These are phyloP conservation scores for Whalleya microplaca DNA, from an alignment of 2,329 filamentous ascomycete species.

Conservation along the genomic window DNA sequence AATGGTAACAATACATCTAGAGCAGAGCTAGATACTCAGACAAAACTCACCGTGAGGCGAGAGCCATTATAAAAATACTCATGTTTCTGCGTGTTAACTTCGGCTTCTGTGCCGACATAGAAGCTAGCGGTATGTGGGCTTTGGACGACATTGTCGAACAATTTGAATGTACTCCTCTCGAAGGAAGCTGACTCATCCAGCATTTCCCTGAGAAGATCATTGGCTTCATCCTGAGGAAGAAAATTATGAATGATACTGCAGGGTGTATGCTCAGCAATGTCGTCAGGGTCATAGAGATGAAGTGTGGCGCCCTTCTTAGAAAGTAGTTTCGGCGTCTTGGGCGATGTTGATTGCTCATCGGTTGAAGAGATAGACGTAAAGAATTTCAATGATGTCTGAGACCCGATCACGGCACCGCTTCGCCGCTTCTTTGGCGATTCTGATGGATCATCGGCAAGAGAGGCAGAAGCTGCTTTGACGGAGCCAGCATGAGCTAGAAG, in stretches of 20 bases:
- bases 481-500: constrained; percentile 79
- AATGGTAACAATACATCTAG: background rate
- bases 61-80: constrained; percentile 88
- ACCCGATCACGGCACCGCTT: constrained; percentile 45
- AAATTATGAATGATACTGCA: constrained; percentile 95
- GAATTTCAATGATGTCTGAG: constrained; percentile 66
- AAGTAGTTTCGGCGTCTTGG: constrained; percentile 54
- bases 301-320: constrained; percentile 81
- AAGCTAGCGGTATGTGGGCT: constrained; percentile 85
- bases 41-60: constrained; percentile 59
- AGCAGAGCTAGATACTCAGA: too few relatives aligned
- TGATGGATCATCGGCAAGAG: constrained; percentile 46
- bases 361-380: constrained; percentile 43
- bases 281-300: constrained; percentile 79
- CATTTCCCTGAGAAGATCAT: constrained; percentile 74
- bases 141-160: constrained; percentile 86
- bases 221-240: constrained; percentile 71
- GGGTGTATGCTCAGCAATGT: constrained; percentile 82
- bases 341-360: constrained; percentile 16
- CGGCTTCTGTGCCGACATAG: constrained; percentile 76
- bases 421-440: constrained; percentile 40
- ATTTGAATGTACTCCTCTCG: constrained; percentile 72
- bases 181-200: constrained; percentile 74
- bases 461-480: constrained; percentile 65
- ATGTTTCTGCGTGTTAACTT: constrained; percentile 70